phyloP scores from a whole-genome alignment of 805 yeast genomes.

The Wickerhamiella galacta region DNA sequence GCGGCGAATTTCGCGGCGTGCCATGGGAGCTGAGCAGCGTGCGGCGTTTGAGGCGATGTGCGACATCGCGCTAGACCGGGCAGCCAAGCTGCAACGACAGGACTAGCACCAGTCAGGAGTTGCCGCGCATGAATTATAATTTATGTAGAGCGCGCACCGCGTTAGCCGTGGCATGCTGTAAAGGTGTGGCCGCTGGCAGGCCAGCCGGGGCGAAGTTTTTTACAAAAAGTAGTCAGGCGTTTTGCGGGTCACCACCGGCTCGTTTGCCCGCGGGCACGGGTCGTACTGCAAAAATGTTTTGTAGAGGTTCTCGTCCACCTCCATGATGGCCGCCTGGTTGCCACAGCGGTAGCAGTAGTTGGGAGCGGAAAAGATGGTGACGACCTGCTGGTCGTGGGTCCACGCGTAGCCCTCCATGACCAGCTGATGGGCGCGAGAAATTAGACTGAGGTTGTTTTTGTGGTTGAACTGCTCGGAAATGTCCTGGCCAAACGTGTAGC shows the following conservation, averaged over 20 bases:
- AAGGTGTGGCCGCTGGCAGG: not conserved
- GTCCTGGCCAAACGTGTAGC: constrained; percentile 96
- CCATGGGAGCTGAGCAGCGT: constrained; percentile 36
- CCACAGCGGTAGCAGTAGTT: constrained; percentile 96
- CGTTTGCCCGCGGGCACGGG: constrained; percentile 93
- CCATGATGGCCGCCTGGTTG: constrained; percentile 96
- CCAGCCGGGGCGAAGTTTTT: too few relatives aligned
- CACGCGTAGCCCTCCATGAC: constrained; percentile 96
- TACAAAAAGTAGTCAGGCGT: constrained; percentile 91
- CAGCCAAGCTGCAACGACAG: constrained; percentile 28
- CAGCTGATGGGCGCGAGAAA: constrained; percentile 92
- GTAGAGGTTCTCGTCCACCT: constrained; percentile 85
- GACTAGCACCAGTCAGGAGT: too few relatives aligned
- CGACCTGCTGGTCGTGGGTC: constrained; percentile 89
- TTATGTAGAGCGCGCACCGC: too few relatives aligned
- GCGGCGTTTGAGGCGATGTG: constrained; percentile 81
- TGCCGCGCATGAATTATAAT: too few relatives aligned
- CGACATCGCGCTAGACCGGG: constrained; percentile 73
- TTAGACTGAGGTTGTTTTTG: constrained; percentile 69
- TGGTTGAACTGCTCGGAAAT: constrained; percentile 91
- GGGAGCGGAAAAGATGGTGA: constrained; percentile 88
- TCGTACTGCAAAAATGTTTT: constrained; percentile 80
- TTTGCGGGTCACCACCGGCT: constrained; percentile 91
- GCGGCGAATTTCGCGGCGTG: constrained; percentile 37
- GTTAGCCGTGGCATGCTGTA: constrained; percentile 25